These are phyloP conservation scores for Salicornia ramosissima DNA, from an alignment of 148 eudicot species.

Conservation along the genomic window DNA sequence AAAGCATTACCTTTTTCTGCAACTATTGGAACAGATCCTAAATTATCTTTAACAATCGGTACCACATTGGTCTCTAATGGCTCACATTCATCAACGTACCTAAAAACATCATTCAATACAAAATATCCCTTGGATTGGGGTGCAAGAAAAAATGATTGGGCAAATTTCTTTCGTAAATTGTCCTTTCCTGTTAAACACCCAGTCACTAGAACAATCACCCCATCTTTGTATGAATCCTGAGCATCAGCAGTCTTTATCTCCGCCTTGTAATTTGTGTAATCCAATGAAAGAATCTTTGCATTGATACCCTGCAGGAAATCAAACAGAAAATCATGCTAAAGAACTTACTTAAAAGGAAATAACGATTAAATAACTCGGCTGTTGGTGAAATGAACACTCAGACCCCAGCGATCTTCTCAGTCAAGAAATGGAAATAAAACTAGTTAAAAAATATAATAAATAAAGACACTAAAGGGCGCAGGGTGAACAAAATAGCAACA, in stretches of 20 bases:
- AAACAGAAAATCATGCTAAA: background rate
- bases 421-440: no score
- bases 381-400: no score
- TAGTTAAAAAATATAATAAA: no score
- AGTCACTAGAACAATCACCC: conserved; percentile 65
- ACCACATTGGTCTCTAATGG: conserved; percentile 28
- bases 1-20: conserved; percentile 41
- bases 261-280: conserved; percentile 55
- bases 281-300: conserved; percentile 56
- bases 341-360: no score
- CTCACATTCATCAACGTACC: conserved; percentile 47
- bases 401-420: no score
- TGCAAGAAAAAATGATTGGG: conserved; percentile 72
- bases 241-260: conserved; percentile 81
- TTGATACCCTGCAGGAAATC: conserved; percentile 53
- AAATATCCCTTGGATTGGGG: conserved; percentile 70
- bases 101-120: conserved; percentile 61
- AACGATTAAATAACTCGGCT: no score
- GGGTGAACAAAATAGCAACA: no score
- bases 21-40: conserved; percentile 21
- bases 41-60: conserved; percentile 27
- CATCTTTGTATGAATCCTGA: conserved; percentile 55
- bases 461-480: no score
- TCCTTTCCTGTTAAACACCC: conserved; percentile 69
- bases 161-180: conserved; percentile 48